Conservation (phyloP, 2,329 filamentous ascomycete species). For the Ophiostoma ulmi region DNA sequence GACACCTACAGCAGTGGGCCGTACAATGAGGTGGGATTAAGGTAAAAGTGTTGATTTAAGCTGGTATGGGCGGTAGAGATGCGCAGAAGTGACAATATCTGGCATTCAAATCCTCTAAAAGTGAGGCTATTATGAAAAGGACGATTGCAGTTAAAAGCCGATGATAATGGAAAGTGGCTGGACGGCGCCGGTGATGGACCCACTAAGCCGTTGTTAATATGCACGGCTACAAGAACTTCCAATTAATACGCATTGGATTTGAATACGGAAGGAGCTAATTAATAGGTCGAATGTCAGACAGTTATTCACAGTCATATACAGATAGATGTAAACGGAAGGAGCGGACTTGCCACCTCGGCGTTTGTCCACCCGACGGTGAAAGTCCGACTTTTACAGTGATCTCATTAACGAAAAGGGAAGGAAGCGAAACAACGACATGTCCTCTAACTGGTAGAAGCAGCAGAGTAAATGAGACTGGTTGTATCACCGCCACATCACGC, state of each 20-base stretch:
- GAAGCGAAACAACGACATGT: background rate
- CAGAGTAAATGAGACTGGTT: background rate
- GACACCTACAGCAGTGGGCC: background rate
- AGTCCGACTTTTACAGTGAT: background rate
- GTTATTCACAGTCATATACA: background rate
- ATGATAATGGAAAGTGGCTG: background rate
- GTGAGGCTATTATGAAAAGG: slow-evolving; percentile 1
- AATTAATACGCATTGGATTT: background rate
- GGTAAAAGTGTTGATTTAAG: background rate
- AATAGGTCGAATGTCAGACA: background rate
- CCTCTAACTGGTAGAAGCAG: background rate
- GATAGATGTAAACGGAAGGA: background rate
- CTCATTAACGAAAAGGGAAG: background rate
- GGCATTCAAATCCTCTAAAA: background rate
- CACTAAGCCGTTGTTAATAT: background rate
- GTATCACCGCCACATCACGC: background rate
- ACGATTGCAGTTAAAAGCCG: background rate
- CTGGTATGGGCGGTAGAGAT: background rate
- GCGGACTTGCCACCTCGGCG: background rate
- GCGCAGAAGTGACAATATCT: background rate
- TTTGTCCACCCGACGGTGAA: background rate
- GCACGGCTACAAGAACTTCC: slow-evolving; percentile 2
- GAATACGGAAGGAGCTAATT: background rate
- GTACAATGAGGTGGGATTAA: background rate
- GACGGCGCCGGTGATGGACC: background rate